Conservation (phyloP, 768 basidiomycete species). For the Glaciozyma martinii region DNA sequence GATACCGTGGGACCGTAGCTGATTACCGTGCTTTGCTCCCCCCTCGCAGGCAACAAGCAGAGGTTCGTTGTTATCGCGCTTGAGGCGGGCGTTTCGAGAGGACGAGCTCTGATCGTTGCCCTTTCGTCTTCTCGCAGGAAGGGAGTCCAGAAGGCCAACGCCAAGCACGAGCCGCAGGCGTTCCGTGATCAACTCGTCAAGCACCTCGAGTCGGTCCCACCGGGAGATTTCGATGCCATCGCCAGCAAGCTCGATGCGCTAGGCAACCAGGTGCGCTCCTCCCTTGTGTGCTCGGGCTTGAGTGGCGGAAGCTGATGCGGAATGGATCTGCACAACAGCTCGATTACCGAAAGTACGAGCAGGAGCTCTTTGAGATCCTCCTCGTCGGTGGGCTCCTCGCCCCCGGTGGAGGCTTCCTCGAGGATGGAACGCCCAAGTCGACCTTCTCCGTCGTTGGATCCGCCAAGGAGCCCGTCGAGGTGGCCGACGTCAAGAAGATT, state of each 20-base stretch:
- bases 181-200: slow-evolving; percentile 91
- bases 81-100: too few relatives aligned
- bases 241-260: slow-evolving; percentile 79
- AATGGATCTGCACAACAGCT: slow-evolving; percentile 46
- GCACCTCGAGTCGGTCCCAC: slow-evolving; percentile 71
- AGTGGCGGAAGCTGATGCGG: background rate
- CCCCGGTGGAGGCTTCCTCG: slow-evolving; percentile 85
- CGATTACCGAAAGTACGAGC: slow-evolving; percentile 95
- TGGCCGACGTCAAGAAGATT: slow-evolving; percentile 84
- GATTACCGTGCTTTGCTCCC: background rate
- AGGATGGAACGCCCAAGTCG: slow-evolving; percentile 72
- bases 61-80: too few relatives aligned
- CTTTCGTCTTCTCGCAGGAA: background rate
- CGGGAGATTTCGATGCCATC: slow-evolving; percentile 70
- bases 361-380: slow-evolving; percentile 89
- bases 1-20: background rate
- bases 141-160: background rate
- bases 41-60: too few relatives aligned
- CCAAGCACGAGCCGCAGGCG: slow-evolving; percentile 46
- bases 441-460: slow-evolving; percentile 76
- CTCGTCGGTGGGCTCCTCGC: slow-evolving; percentile 92
- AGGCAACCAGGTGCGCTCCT: slow-evolving; percentile 42
- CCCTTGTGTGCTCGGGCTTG: too few relatives aligned
- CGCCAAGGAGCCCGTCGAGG: slow-evolving; percentile 64
- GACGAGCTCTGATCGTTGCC: too few relatives aligned